Evolutionary conservation across 176 grass and related monocot genomes (phyloP).

Genomic region (Aegilops bicornis): DNA sequence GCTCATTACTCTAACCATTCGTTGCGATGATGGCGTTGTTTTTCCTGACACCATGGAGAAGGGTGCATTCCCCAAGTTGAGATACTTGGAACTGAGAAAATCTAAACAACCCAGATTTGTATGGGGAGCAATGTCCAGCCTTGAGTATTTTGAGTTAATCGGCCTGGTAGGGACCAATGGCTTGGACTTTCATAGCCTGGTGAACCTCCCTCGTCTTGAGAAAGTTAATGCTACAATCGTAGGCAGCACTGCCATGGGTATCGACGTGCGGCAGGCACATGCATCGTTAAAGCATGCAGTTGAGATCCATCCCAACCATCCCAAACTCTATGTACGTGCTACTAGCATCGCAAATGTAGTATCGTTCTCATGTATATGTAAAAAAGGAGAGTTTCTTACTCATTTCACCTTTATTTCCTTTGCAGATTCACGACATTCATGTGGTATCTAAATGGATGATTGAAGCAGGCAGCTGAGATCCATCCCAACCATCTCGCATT

Average conservation of each 20-base stretch:
- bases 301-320: background rate
- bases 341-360: no score
- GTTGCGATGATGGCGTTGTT: background rate
- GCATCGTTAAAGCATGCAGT: background rate
- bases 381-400: no score
- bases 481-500: no score
- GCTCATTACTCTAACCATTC: background rate
- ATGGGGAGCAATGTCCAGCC: background rate
- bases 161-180: background rate
- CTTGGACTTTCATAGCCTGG: background rate
- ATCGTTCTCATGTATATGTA: no score
- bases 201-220: background rate
- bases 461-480: no score
- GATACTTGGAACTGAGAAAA: background rate
- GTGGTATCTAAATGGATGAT: no score
- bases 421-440: no score
- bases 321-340: background rate
- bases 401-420: no score
- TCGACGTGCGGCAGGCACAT: background rate
- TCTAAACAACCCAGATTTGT: background rate
- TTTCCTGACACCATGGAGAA: background rate
- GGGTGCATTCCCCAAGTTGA: background rate
- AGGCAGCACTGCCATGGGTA: rapidly evolving
- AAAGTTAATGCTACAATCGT: background rate
- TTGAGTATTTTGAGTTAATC: background rate